Percentiles rank a stretch among this genome's conserved stretches.
These are phyloP conservation scores for Corniculantispora saksenae DNA, from an alignment of 2,329 filamentous ascomycete genomes.

Conservation along the genomic window DNA sequence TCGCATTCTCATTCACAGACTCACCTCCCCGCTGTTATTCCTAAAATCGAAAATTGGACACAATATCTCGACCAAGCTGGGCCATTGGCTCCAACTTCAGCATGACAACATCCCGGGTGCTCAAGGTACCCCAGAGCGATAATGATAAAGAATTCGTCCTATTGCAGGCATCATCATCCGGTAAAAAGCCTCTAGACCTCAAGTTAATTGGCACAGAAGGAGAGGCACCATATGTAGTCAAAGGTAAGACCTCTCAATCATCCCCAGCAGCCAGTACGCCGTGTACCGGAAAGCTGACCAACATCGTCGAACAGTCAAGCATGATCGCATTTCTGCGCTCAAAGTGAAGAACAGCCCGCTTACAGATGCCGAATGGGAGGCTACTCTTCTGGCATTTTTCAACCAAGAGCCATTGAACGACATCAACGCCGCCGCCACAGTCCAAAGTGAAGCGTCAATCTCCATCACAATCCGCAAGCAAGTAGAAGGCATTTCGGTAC, in stretches of 20 bases:
- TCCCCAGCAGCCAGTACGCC: constrained; percentile 16
- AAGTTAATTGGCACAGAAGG: constrained; percentile 70
- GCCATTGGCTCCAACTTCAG: not conserved
- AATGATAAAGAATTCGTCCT: constrained; percentile 50
- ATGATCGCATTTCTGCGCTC: constrained; percentile 54
- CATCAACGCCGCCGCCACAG: constrained; percentile 61
- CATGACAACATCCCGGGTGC: constrained; percentile 11
- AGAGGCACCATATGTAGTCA: constrained; percentile 57
- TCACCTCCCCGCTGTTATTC: not conserved
- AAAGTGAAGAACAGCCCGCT: constrained; percentile 56
- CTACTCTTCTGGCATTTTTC: constrained; percentile 59
- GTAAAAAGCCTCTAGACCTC: constrained; percentile 59
- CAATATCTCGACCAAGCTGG: not conserved
- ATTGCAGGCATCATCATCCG: constrained; percentile 56
- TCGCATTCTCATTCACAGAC: not conserved
- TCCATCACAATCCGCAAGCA: constrained; percentile 65
- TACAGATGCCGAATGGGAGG: constrained; percentile 66
- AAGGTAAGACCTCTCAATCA: constrained; percentile 49
- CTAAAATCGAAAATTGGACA: not conserved
- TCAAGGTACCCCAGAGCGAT: constrained; percentile 17
- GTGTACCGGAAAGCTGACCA: constrained; percentile 19
- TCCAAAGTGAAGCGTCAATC: constrained; percentile 54
- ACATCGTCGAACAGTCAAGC: constrained; percentile 49
- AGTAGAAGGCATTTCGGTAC: constrained; percentile 68
- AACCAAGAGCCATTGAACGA: constrained; percentile 51